phyloP scores from a whole-genome alignment of 805 yeast genomes.

The Barnettozyma wickerhamii region DNA sequence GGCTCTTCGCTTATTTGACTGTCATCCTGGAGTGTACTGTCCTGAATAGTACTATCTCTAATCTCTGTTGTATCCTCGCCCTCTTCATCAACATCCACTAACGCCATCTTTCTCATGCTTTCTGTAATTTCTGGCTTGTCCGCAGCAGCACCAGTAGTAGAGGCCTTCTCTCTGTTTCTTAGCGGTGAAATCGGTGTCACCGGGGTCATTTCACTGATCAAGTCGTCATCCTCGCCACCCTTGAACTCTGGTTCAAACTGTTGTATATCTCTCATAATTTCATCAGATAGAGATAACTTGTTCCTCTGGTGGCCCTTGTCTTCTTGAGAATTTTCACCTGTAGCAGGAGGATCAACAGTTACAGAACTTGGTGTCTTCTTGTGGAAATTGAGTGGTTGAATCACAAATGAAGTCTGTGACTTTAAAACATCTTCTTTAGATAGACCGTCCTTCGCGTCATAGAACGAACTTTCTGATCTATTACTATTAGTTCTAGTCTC shows the following conservation, averaged over 20 bases:
- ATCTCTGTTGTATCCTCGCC: background rate
- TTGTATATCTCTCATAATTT: constrained; percentile 25
- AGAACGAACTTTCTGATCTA: constrained; percentile 5
- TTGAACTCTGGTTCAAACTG: constrained; percentile 15
- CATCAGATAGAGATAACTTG: constrained; percentile 25
- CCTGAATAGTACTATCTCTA: background rate
- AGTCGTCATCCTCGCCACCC: background rate
- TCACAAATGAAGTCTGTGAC: constrained; percentile 9
- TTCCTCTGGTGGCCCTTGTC: constrained; percentile 13
- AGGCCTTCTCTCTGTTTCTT: background rate
- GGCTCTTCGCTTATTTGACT: background rate
- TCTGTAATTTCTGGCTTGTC: background rate
- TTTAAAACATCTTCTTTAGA: background rate
- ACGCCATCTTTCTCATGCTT: background rate
- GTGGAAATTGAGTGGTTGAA: constrained; percentile 22
- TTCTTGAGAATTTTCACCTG: constrained; percentile 2
- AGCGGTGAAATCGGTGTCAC: constrained; percentile 17
- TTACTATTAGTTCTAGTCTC: background rate
- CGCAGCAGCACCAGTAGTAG: background rate
- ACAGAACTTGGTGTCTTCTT: constrained; percentile 19
- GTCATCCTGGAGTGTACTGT: background rate
- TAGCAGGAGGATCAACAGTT: constrained; percentile 5
- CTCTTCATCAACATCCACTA: background rate
- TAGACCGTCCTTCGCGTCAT: constrained; percentile 6
- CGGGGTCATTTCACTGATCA: constrained; percentile 13